These are phyloP conservation scores for Botrytis paeoniae DNA, from an alignment of 2,329 filamentous ascomycete genomes.

Conservation along the genomic window DNA sequence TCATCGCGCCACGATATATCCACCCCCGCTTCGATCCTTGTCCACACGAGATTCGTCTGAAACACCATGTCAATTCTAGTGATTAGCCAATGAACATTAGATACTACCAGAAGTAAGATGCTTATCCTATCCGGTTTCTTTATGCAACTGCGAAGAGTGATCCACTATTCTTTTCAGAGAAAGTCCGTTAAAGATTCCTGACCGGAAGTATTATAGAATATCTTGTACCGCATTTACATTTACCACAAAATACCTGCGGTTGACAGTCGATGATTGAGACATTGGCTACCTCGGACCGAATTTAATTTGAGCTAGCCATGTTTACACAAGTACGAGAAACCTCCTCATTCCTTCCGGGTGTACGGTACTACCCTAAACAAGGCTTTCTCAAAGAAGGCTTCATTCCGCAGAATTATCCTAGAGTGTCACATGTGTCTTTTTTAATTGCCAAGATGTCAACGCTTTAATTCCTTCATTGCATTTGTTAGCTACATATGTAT, in stretches of 20 bases:
- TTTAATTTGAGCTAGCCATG: conserved; percentile 1
- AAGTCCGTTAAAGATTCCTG: background rate
- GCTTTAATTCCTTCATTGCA: background rate
- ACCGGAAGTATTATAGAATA: background rate
- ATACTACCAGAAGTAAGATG: background rate
- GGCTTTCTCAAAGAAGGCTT: background rate
- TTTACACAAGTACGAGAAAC: conserved; percentile 7
- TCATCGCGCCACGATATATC: background rate
- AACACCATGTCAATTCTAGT: background rate
- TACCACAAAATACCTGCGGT: background rate
- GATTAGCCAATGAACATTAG: background rate
- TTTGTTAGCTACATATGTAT: background rate
- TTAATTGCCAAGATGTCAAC: conserved; percentile 7
- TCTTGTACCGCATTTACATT: background rate
- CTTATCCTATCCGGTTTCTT: background rate
- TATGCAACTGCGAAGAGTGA: background rate
- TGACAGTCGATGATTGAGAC: conserved; percentile 9
- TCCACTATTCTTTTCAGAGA: background rate
- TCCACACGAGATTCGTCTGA: background rate
- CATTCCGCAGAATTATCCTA: background rate
- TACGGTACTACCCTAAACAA: conserved; percentile 2
- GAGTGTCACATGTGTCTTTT: conserved; percentile 9
- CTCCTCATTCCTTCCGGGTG: conserved; percentile 13
- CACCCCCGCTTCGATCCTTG: conserved; percentile 11
- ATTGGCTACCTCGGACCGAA: conserved; percentile 18